These are phyloP conservation scores for Picea sitchensis DNA, from an alignment of 75 land plant species.

Conservation along the genomic window DNA sequence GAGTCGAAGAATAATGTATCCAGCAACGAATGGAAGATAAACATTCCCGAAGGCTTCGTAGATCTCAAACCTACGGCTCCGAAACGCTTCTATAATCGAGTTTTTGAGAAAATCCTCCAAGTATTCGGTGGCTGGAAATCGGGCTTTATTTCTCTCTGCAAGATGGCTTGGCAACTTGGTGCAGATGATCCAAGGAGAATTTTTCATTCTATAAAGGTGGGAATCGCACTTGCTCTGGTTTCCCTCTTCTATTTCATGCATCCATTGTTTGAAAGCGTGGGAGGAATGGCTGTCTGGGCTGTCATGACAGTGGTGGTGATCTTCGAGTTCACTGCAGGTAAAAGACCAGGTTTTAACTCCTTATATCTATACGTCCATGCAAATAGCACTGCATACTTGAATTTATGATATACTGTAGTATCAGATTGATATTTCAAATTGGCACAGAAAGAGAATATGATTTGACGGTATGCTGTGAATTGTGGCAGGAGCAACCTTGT, in stretches of 20 bases:
- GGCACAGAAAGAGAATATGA: too few species aligned
- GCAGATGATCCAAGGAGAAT: constrained; percentile 35
- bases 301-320: constrained; percentile 75
- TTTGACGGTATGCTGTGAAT: too few species aligned
- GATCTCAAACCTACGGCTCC: neutral
- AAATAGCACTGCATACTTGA: too few species aligned
- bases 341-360: neutral
- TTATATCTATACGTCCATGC: too few species aligned
- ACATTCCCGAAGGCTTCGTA: neutral
- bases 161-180: neutral
- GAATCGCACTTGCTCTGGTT: constrained; percentile 45
- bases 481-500: constrained; percentile 51
- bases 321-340: constrained; percentile 76
- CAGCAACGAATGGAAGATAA: constrained; percentile 1
- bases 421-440: too few species aligned
- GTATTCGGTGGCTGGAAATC: neutral
- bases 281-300: constrained; percentile 63
- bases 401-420: too few species aligned
- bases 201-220: constrained; percentile 57
- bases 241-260: constrained; percentile 52
- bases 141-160: neutral
- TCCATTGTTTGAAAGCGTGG: constrained; percentile 47
- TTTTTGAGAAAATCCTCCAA: neutral
- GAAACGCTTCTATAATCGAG: neutral
- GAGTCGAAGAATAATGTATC: neutral